Base-by-base conservation (phyloP, 2,329 filamentous ascomycete genomes). In the Colletotrichum sp. region DNA sequence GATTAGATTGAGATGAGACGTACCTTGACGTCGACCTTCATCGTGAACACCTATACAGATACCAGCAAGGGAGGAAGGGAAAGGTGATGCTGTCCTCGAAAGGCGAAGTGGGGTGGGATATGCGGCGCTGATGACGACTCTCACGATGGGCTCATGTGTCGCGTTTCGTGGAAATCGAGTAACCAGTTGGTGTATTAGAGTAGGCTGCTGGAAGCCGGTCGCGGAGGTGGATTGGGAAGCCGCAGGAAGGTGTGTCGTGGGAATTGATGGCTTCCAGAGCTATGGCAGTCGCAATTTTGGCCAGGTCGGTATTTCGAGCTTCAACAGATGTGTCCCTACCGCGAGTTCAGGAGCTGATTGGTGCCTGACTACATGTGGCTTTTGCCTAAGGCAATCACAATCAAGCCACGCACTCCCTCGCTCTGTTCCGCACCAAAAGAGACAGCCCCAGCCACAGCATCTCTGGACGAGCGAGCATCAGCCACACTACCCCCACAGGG, bases 251-350 rank as follows among this genome's bases (percentile, higher is more conserved):
- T 65, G 65, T 64, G 75, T 77, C 68, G 71, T 75, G 62, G 52
- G 66, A 66, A 76, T 76, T 70, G 76, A 62, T 77, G 75, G 77
- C 75, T 78, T 77, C 77, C 77, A 78, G 77, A 78, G 77, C 75
- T 77, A 59, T 67, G 75, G 66, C 65, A 49, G 77, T 59, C 77
- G 66, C 64, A 77, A 77, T 78, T 78, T 76, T 78, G 75, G 68
- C 71, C 60, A 64, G 65, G 44, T 68, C 74, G 64, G 74, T 69
- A 73, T 77, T 76, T 75, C 67, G 75, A 78, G 77, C 77, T 78
- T 78, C 71, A 72, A 77, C 72, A 77, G 77, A 78, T 78, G 77
- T 78, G 77, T 78, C 77, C 76, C 70, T 75, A 76, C 74, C 71
- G 69, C 68, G 62, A 76, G 71, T 68, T 75, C 64, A 71, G 59